Conservation (phyloP, 305 asterid species). For the Solanum hybrid region DNA sequence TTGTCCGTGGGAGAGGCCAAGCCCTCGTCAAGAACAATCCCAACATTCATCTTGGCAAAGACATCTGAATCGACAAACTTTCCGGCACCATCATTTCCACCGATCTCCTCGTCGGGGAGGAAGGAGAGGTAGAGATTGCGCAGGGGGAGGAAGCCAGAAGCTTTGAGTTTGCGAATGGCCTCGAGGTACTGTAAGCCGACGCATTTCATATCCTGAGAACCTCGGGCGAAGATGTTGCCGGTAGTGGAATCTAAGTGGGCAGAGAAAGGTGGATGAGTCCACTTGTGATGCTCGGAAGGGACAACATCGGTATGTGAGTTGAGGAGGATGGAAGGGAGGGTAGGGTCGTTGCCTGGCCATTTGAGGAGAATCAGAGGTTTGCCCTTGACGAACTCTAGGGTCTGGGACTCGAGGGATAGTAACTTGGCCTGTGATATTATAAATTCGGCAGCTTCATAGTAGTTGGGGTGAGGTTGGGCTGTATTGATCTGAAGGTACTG, state of each 20-base stretch:
- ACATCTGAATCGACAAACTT: slow-evolving; percentile 60
- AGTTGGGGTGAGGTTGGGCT: slow-evolving; percentile 75
- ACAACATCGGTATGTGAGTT: slow-evolving; percentile 98
- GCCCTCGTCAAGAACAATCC: slow-evolving; percentile 85
- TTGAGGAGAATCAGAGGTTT: slow-evolving; percentile 71
- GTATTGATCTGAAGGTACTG: slow-evolving; percentile 75
- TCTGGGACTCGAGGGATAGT: slow-evolving; percentile 47
- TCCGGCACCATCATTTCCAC: slow-evolving; percentile 84
- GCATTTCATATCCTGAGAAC: slow-evolving; percentile 97
- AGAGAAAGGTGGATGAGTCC: slow-evolving; percentile 71
- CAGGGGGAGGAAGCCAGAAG: slow-evolving; percentile 50
- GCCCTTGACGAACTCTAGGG: slow-evolving; percentile 49
- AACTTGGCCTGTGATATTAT: slow-evolving; percentile 56
- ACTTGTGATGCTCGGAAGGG: slow-evolving; percentile 72
- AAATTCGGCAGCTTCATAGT: slow-evolving; percentile 64
- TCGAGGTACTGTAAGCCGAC: slow-evolving; percentile 86
- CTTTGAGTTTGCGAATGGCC: slow-evolving; percentile 70
- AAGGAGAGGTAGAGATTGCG: slow-evolving; percentile 73
- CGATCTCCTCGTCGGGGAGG: slow-evolving; percentile 96
- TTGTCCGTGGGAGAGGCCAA: slow-evolving; percentile 58
- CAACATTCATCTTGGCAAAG: slow-evolving; percentile 71
- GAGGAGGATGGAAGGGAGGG: slow-evolving; percentile 73
- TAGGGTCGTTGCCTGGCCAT: slow-evolving; percentile 67
- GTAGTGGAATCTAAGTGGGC: slow-evolving; percentile 58
- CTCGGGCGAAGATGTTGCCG: slow-evolving; percentile 80